Conservation (phyloP, 1,139 yeast species). For the Debaryomycetaceae sp. region DNA sequence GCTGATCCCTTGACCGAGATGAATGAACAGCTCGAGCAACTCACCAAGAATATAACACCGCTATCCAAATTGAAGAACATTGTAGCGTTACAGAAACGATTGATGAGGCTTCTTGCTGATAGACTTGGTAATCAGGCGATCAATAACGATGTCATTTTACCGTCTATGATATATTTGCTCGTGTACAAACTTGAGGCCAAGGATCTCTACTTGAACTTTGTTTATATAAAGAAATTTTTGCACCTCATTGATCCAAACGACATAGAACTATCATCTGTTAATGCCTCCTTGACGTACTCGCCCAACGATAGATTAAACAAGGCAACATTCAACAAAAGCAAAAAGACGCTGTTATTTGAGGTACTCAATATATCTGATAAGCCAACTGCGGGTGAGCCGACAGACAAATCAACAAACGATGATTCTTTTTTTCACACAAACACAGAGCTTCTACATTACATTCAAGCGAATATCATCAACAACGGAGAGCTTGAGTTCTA, state of each 20-base stretch:
- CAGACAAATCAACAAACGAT: constrained; percentile 3
- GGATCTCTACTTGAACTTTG: constrained; percentile 36
- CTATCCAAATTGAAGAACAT: constrained; percentile 27
- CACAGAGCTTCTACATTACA: constrained; percentile 24
- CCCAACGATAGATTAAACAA: constrained; percentile 10
- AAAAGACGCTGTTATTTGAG: constrained; percentile 23
- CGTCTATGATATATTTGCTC: constrained; percentile 35
- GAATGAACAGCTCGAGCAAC: constrained; percentile 10
- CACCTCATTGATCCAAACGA: constrained; percentile 32
- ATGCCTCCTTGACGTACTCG: constrained; percentile 13
- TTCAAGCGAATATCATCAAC: constrained; percentile 29
- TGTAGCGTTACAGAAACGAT: constrained; percentile 29
- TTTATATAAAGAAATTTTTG: constrained; percentile 35
- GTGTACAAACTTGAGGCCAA: constrained; percentile 21
- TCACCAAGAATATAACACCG: constrained; percentile 27
- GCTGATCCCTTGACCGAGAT: constrained; percentile 13
- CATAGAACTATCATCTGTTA: constrained; percentile 16
- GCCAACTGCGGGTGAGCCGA: constrained; percentile 1
- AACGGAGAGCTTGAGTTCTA: constrained; percentile 39
- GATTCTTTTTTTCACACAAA: constrained; percentile 27
- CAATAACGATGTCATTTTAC: constrained; percentile 40
- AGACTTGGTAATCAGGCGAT: constrained; percentile 21
- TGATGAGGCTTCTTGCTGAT: constrained; percentile 22
- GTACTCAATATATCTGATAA: constrained; percentile 27
- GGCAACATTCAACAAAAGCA: constrained; percentile 3